Conservation (phyloP, 768 basidiomycete species). For the Lentinula raphanica region DNA sequence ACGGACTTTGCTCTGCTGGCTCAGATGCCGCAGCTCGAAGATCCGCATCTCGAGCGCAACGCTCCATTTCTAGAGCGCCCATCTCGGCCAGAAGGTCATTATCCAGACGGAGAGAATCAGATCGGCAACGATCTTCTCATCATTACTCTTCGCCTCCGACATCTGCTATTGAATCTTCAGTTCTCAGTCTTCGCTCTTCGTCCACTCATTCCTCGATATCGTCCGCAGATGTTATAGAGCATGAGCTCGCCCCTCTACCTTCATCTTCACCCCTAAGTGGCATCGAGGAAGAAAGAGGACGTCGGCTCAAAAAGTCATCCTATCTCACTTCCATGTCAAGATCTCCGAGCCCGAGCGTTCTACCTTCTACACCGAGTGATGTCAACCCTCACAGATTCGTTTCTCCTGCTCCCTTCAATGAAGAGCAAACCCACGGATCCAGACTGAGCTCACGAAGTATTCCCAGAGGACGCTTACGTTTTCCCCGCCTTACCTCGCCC, state of each 20-base stretch:
- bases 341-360: conserved; percentile 43
- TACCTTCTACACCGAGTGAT: conserved; percentile 42
- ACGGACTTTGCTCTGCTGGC: conserved; percentile 23
- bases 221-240: conserved; percentile 22
- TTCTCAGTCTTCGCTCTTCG: conserved; percentile 16
- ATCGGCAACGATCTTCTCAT: conserved; percentile 34
- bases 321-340: conserved; percentile 27
- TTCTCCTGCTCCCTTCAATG: not conserved
- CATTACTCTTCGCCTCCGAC: conserved; percentile 19
- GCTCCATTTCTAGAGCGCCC: conserved; percentile 49
- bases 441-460: not conserved
- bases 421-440: not conserved
- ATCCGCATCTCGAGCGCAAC: conserved; percentile 35
- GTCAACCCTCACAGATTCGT: not conserved
- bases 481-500: not conserved
- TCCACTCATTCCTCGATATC: conserved; percentile 17
- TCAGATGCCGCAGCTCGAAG: conserved; percentile 33
- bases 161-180: conserved; percentile 18
- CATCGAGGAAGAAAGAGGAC: conserved; percentile 22
- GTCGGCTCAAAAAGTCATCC: conserved; percentile 20
- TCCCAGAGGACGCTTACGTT: not conserved
- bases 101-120: conserved; percentile 24
- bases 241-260: conserved; percentile 17
- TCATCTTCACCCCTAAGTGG: conserved; percentile 13
- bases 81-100: conserved; percentile 27